These are phyloP conservation scores for Tuber umbilicatum DNA, from an alignment of 495 filamentous ascomycete genomes.

Conservation along the genomic window DNA sequence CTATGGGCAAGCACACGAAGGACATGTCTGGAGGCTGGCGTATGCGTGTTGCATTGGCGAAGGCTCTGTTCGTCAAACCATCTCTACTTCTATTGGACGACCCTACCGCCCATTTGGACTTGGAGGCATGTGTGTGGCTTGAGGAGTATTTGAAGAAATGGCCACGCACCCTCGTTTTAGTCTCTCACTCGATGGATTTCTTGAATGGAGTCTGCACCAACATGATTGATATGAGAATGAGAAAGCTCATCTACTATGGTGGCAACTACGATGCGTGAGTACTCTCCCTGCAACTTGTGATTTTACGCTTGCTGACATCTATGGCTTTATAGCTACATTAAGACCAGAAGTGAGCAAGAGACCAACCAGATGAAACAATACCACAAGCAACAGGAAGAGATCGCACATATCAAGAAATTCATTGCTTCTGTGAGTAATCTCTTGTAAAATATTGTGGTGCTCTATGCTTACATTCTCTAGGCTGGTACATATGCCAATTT, in stretches of 20 bases:
- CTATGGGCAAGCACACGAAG: slow-evolving; percentile 98
- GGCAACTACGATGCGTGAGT: slow-evolving; percentile 89
- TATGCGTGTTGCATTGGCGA: slow-evolving; percentile 96
- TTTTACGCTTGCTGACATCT: not conserved
- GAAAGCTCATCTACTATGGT: slow-evolving; percentile 93
- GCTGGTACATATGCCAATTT: slow-evolving; percentile 99
- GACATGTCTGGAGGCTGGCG: slow-evolving; percentile 99
- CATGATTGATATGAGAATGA: slow-evolving; percentile 96
- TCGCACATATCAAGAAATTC: slow-evolving; percentile 99
- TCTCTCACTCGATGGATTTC: slow-evolving; percentile 98
- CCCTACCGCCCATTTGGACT: slow-evolving; percentile 97
- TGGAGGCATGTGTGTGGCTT: slow-evolving; percentile 98
- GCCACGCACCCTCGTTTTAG: slow-evolving; percentile 93
- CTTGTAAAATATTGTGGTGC: not conserved
- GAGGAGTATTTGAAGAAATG: slow-evolving; percentile 99
- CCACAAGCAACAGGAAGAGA: slow-evolving; percentile 98
- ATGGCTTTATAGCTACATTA: slow-evolving; percentile 56
- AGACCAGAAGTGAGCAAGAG: slow-evolving; percentile 91
- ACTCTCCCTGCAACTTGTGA: slow-evolving; percentile 9
- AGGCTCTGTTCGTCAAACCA: slow-evolving; percentile 97
- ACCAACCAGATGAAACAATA: slow-evolving; percentile 98
- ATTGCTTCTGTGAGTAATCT: slow-evolving; percentile 66
- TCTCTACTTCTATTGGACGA: slow-evolving; percentile 93
- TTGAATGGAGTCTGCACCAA: slow-evolving; percentile 96
- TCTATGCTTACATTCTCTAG: slow-evolving; percentile 16